Conservation (phyloP, 345 rosid genomes). For the Dimocarpus longan region DNA sequence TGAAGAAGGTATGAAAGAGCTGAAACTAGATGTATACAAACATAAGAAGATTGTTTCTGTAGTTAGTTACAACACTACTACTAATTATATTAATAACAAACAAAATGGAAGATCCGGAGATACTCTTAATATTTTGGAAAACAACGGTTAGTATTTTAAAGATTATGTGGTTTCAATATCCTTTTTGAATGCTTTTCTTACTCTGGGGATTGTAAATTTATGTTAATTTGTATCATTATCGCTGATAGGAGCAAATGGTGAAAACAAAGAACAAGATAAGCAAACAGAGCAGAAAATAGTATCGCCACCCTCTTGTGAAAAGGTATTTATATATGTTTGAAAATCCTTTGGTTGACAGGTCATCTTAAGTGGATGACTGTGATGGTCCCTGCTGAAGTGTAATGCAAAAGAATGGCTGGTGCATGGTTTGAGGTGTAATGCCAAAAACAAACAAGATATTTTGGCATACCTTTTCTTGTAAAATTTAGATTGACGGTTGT, state of each 20-base stretch:
- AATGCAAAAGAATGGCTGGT: no score
- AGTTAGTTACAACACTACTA: constrained; percentile 36
- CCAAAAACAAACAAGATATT: no score
- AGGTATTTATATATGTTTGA: no score
- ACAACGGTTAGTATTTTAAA: constrained; percentile 43
- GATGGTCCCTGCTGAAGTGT: no score
- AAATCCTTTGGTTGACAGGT: no score
- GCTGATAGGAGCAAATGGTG: constrained; percentile 50
- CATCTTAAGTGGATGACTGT: no score
- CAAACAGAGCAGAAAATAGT: no score
- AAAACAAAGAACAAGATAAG: constrained; percentile 28
- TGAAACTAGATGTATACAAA: constrained; percentile 59
- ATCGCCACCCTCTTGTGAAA: no score
- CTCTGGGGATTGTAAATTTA: constrained; percentile 13
- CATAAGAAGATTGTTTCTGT: constrained; percentile 48
- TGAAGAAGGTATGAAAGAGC: constrained; percentile 66
- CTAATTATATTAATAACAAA: constrained; percentile 24
- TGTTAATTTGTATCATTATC: constrained; percentile 8
- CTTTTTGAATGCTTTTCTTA: background rate
- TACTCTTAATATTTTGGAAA: constrained; percentile 25
- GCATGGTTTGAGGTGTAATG: no score
- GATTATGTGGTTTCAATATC: background rate
- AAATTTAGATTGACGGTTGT: no score
- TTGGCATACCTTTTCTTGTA: no score
- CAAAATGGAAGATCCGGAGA: constrained; percentile 34